Conservation (phyloP, 371 early-diverging fungal species). For the Apophysomyces trapeziformis region DNA sequence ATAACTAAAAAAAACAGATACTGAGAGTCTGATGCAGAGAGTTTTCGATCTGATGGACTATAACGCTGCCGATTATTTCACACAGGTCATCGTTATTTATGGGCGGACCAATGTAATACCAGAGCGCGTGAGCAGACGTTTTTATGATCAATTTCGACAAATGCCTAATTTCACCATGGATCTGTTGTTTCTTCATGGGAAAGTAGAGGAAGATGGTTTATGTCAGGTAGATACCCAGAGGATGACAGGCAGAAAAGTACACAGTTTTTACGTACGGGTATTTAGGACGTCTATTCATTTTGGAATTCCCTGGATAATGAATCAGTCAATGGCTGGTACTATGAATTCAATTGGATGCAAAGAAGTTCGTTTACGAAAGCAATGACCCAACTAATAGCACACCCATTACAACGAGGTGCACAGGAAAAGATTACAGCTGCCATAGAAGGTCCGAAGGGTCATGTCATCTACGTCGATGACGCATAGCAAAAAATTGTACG, state of each 20-base stretch:
- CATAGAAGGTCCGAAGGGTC: background rate
- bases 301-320: constrained; percentile 11
- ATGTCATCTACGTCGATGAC: background rate
- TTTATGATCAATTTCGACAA: constrained; percentile 8
- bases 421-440: background rate
- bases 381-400: constrained; percentile 28
- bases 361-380: constrained; percentile 23
- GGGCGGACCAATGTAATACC: constrained; percentile 23
- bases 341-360: constrained; percentile 23
- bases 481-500: background rate
- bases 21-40: background rate
- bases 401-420: constrained; percentile 27
- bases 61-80: background rate
- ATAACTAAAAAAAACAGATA: background rate
- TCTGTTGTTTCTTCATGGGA: constrained; percentile 24
- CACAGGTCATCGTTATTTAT: constrained; percentile 26
- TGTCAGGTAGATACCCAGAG: constrained; percentile 18
- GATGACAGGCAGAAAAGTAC: too few species aligned
- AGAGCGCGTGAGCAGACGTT: background rate
- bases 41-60: background rate
- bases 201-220: background rate
- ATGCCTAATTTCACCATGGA: constrained; percentile 22
- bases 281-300: constrained; percentile 18
- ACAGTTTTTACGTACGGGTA: background rate
- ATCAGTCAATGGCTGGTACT: constrained; percentile 23